Percentiles rank a stretch among this genome's conserved stretches.
Conservation (phyloP, 2,329 filamentous ascomycete species). For the Pestalotiopsis sp. region DNA sequence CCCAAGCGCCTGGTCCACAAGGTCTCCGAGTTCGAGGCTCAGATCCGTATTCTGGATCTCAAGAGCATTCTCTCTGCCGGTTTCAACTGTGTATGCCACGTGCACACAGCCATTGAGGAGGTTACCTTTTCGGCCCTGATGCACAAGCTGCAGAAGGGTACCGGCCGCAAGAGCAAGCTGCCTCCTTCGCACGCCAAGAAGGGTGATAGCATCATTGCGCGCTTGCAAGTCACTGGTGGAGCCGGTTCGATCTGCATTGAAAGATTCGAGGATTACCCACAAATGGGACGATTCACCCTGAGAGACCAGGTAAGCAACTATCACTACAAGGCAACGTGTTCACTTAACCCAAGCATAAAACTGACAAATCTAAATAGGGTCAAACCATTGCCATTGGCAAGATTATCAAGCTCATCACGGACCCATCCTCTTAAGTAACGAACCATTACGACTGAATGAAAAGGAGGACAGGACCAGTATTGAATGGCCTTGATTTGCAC, state of each 20-base stretch:
- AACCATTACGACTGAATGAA: conserved; percentile 13
- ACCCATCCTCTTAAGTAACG: conserved; percentile 31
- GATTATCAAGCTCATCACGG: conserved; percentile 82
- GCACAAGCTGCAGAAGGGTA: conserved; percentile 95
- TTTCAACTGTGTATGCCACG: conserved; percentile 97
- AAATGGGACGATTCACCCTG: conserved; percentile 88
- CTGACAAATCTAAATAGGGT: conserved; percentile 59
- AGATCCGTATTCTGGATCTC: conserved; percentile 92
- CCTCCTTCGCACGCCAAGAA: conserved; percentile 88
- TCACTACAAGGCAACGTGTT: conserved; percentile 14
- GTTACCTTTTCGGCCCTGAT: conserved; percentile 87
- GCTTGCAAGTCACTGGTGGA: conserved; percentile 83
- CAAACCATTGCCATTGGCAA: conserved; percentile 99
- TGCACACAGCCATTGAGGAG: conserved; percentile 97
- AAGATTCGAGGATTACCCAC: conserved; percentile 92
- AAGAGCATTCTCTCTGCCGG: conserved; percentile 93
- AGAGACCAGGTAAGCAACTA: conserved; percentile 73
- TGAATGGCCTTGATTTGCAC: neutral
- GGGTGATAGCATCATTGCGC: conserved; percentile 84
- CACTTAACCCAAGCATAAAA: conserved; percentile 26
- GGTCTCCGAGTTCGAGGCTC: conserved; percentile 88
- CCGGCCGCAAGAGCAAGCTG: conserved; percentile 88
- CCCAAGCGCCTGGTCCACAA: conserved; percentile 92
- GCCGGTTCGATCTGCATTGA: conserved; percentile 91
- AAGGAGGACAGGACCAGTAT: neutral